These are phyloP conservation scores for Coemansia sp. DNA, from an alignment of 192 early-diverging fungal genomes.

Conservation along the genomic window DNA sequence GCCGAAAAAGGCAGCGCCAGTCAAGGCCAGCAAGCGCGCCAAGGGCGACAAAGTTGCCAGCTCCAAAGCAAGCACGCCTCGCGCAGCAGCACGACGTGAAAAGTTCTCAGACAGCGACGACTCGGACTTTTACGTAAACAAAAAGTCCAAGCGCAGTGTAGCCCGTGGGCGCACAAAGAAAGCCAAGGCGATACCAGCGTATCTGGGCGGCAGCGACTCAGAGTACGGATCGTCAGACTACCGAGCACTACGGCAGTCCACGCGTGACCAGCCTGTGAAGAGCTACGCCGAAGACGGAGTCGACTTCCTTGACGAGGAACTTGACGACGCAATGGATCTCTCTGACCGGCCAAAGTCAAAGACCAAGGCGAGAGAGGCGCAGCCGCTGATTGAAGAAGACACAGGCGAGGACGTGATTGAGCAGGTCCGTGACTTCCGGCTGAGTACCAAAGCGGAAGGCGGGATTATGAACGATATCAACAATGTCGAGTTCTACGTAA, in stretches of 20 bases:
- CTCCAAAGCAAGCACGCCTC: conserved; percentile 4
- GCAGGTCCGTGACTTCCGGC: conserved; percentile 53
- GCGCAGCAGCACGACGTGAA: conserved; percentile 19
- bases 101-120: conserved; percentile 49
- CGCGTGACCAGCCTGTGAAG: conserved; percentile 39
- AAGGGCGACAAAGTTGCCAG: conserved; percentile 20
- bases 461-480: conserved; percentile 32
- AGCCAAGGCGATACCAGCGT: conserved; percentile 29
- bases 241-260: conserved; percentile 44
- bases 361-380: conserved; percentile 25
- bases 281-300: conserved; percentile 53
- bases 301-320: conserved; percentile 44
- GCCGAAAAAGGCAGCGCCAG: conserved; percentile 28
- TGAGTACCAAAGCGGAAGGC: conserved; percentile 18
- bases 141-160: conserved; percentile 34
- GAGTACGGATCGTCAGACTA: conserved; percentile 52
- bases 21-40: conserved; percentile 42
- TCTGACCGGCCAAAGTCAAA: conserved; percentile 15
- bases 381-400: conserved; percentile 47
- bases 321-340: conserved; percentile 40
- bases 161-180: conserved; percentile 36
- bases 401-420: conserved; percentile 48
- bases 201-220: conserved; percentile 50
- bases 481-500: conserved; percentile 83
- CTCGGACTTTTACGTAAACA: conserved; percentile 42